These are phyloP conservation scores for Diaporthe batatas DNA, from an alignment of 2,329 filamentous ascomycete genomes.

Conservation along the genomic window DNA sequence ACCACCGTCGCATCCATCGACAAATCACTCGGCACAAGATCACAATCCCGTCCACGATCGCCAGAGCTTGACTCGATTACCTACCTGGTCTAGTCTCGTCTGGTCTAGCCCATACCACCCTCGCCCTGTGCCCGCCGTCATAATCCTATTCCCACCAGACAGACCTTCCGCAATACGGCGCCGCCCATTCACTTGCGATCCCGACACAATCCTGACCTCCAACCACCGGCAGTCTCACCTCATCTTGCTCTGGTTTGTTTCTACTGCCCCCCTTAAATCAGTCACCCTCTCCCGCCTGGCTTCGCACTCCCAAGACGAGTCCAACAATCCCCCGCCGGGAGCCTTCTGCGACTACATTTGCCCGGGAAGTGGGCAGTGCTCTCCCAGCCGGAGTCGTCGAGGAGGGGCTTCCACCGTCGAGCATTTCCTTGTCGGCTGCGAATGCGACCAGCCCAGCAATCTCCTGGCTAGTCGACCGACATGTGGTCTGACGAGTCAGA, in stretches of 20 bases:
- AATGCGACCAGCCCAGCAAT: conserved; percentile 34
- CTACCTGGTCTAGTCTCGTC: conserved; percentile 14
- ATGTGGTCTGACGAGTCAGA: conserved; percentile 43
- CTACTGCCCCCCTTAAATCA: not conserved
- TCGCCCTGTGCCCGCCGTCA: conserved; percentile 19
- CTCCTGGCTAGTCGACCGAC: conserved; percentile 41
- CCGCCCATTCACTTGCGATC: conserved; percentile 14
- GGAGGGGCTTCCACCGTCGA: conserved; percentile 16
- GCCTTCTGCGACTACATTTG: not conserved
- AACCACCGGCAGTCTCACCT: not conserved
- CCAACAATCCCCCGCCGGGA: not conserved
- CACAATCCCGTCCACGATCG: conserved; percentile 26
- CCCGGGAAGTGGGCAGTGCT: conserved; percentile 4
- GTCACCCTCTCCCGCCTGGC: not conserved
- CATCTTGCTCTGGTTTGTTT: not conserved
- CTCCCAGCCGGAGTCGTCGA: conserved; percentile 5
- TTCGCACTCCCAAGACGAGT: not conserved
- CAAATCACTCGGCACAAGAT: conserved; percentile 28
- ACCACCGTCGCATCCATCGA: conserved; percentile 26
- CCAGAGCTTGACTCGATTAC: conserved; percentile 30
- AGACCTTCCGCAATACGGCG: not conserved
- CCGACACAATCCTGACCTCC: not conserved
- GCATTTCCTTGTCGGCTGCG: conserved; percentile 27
- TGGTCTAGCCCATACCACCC: conserved; percentile 9
- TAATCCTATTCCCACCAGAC: conserved; percentile 11